A percentile compares a stretch with the other conserved stretches of the same genome.
phyloP scores from a whole-genome alignment of 192 early-diverging fungal genomes.

The Coemansia sp. region DNA sequence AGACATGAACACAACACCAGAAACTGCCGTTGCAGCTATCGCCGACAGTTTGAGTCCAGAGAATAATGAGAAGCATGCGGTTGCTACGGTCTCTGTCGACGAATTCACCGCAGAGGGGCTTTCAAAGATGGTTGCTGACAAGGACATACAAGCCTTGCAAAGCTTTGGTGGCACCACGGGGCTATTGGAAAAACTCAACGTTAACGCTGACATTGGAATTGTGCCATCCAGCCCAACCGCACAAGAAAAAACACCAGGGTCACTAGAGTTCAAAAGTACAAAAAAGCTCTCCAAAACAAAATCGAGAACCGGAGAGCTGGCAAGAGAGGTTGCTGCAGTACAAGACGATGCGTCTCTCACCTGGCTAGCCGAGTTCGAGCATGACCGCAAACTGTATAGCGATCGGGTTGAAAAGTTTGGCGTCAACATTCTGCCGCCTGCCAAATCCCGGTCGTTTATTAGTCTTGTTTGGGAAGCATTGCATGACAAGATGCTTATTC shows the following conservation, averaged over 20 bases:
- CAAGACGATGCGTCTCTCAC: slow-evolving; percentile 26
- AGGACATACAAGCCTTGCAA: slow-evolving; percentile 31
- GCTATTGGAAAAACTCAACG: slow-evolving; percentile 30
- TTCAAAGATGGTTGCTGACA: slow-evolving; percentile 45
- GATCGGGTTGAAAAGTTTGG: slow-evolving; percentile 66
- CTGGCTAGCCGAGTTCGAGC: slow-evolving; percentile 51
- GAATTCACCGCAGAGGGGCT: slow-evolving; percentile 2
- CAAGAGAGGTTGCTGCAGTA: slow-evolving; percentile 36
- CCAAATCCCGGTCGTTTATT: slow-evolving; percentile 69
- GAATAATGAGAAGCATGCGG: neutral
- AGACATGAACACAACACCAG: slow-evolving; percentile 1
- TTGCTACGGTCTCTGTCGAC: neutral
- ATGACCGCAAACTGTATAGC: slow-evolving; percentile 46
- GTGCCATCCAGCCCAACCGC: slow-evolving; percentile 9
- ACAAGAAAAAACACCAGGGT: neutral
- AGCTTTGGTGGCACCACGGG: slow-evolving; percentile 39
- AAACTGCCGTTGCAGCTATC: neutral
- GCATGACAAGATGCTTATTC: slow-evolving; percentile 79
- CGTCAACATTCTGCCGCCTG: slow-evolving; percentile 67
- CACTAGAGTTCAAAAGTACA: slow-evolving; percentile 8
- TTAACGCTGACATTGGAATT: slow-evolving; percentile 25
- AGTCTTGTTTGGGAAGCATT: slow-evolving; percentile 79
- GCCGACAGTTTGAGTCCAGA: neutral
- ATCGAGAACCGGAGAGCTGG: slow-evolving; percentile 18
- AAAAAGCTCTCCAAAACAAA: slow-evolving; percentile 4